Evolutionary conservation across 257 asterid species (phyloP).

Genomic region (Nicotiana knightiana): DNA sequence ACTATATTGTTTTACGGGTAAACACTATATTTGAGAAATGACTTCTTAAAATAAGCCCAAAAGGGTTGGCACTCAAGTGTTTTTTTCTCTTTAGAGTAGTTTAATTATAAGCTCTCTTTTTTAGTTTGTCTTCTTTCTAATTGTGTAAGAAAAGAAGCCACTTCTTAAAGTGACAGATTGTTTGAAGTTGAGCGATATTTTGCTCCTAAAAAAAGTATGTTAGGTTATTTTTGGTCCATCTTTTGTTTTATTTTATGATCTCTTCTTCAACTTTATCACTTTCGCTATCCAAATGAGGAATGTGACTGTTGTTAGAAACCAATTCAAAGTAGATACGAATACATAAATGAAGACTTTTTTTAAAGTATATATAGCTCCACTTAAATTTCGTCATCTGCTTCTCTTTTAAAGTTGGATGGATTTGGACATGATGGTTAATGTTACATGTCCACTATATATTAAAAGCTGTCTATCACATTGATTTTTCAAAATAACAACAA

Average conservation of each 20-base stretch:
- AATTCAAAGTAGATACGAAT: not conserved
- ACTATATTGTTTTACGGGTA: too few species aligned
- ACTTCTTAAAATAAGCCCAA: not conserved
- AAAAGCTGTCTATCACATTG: not conserved
- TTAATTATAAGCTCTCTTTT: not conserved
- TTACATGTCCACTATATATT: not conserved
- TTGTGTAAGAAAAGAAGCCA: not conserved
- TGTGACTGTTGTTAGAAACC: not conserved
- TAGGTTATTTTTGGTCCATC: not conserved
- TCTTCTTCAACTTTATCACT: not conserved
- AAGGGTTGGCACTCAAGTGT: not conserved
- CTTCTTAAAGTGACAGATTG: not conserved
- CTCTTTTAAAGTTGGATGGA: not conserved
- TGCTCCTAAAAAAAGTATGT: not conserved
- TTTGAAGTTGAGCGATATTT: not conserved
- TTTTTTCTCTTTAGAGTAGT: not conserved
- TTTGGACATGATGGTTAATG: constrained; percentile 4
- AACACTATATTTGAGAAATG: not conserved
- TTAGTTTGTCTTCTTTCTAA: not conserved
- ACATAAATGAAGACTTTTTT: not conserved
- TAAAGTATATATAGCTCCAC: not conserved
- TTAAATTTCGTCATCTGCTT: not conserved
- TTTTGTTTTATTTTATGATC: not conserved
- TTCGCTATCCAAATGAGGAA: not conserved
- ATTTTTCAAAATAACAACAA: too few species aligned